Conservation (phyloP, 2,329 filamentous ascomycete species). For the Fusarium siculi region DNA sequence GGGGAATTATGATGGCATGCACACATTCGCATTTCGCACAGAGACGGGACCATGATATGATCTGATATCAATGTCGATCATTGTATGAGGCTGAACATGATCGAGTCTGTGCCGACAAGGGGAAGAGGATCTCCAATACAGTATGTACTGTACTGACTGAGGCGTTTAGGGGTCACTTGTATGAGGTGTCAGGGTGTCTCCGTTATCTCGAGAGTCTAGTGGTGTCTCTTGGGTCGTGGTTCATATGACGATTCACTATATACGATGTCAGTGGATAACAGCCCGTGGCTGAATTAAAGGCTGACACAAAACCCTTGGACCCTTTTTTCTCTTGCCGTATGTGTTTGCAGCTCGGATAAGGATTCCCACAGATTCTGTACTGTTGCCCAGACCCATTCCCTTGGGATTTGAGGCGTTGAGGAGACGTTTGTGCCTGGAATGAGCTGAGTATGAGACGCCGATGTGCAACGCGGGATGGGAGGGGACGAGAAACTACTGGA, state of each 20-base stretch:
- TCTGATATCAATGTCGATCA: neutral
- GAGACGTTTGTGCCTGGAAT: constrained; percentile 13
- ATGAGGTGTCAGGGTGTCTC: neutral
- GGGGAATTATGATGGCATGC: neutral
- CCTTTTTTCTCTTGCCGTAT: neutral
- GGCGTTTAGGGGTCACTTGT: constrained; percentile 16
- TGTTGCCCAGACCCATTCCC: neutral
- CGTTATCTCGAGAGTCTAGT: neutral
- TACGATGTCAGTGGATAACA: neutral
- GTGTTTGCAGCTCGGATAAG: constrained; percentile 11
- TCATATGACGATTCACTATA: neutral
- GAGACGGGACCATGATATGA: neutral
- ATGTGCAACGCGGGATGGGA: constrained; percentile 11
- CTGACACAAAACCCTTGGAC: constrained; percentile 28
- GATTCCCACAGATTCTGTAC: neutral
- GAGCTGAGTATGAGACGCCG: constrained; percentile 25
- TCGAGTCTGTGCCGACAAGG: neutral
- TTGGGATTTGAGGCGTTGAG: constrained; percentile 6
- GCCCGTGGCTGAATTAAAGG: constrained; percentile 19
- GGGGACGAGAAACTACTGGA: constrained; percentile 15
- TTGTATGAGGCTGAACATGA: neutral
- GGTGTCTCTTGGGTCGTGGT: neutral
- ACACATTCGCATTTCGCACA: neutral
- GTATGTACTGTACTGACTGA: neutral
- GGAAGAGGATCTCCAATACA: neutral